Evolutionary conservation across 306 rosid genomes (phyloP), one percentile per base, ranked within the genome.

Genomic region (Castanopsis chinensis): DNA sequence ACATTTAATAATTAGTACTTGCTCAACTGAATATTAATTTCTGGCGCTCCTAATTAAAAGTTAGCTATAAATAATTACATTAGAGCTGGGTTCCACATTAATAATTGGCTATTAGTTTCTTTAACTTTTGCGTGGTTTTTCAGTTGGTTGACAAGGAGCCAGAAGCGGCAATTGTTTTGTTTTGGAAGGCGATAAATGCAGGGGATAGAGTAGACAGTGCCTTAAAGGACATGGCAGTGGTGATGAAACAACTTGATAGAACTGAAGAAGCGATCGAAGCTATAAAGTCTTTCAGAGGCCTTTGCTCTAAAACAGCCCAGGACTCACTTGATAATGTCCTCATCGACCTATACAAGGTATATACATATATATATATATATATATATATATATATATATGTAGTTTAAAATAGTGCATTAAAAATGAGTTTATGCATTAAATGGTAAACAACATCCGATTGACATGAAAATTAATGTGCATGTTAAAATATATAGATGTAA

Each of bases 181-280:
- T 92, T 73, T 92, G 98, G 99, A 87, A 89, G 81, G 99, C 99
- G 27, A 91, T 95, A 73, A 92, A 91, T 69, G 88, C 86, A 0
- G 92, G 97, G 78, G 99, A 95, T 54, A 92, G 89, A 75, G 96
- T 94, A 37, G 98, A 94, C 27, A 94, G 98, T 85, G 94, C 97
- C 21, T 76, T 94, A 3, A 94, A 94, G 73, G 99, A 95, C 77
- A 95, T 95, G 99, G 99, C 97, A 1, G 93, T 92, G 6, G 96
- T 92, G 72, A 91, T 95, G 99, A 95, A 95, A 83, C 97, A 91
- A 41, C 84, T 87, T 72, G 93, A 95, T 41, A 84, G 96, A 80
- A 81, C 96, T 0, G 90, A 91, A 83, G 98, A 95, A 90, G 99
- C 97, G 43, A 90, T 95, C 73, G 96, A 92, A 88, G 99, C 99